Evolutionary conservation across 305 asterid genomes (phyloP), one percentile per base, ranked within the genome.

Genomic region (Striga hermonthica): DNA sequence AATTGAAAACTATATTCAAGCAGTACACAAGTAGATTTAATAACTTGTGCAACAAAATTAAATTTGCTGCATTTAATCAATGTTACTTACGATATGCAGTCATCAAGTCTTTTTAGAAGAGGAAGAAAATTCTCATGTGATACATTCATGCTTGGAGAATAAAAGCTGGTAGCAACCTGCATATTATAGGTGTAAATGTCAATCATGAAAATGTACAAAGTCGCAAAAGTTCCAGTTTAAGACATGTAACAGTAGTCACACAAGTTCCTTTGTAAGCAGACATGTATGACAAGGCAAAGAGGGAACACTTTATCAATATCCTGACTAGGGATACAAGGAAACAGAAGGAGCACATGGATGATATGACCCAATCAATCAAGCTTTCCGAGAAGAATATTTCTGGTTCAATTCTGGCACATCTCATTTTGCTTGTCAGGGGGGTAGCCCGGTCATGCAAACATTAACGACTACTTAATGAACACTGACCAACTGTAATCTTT

Each of bases 101-200:
- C 96, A 62, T 94, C 99, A 57, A 94, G 96, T 73, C 90, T 86
- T 77, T 86, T 94, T 72, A 94, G 93, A 76, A 90, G 71, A 39
- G 95, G 96, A 57, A 94, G 97, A 79, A 94, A 94, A 80, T 81
- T 91, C 38, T 75, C 84, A 64, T 81, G 87, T 14, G 81, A 75
- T 50, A 88, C 95, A 74, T 76, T 91, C 96, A 90, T 94, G 77
- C 76, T 84, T 72, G 98, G 91, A 75, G 98, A 85, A 75, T 94
- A 80, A 81, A 94, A 94, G 76, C 87, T 81, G 79, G 95, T 85
- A 5, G 98, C 95, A 73, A 94, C 96, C 99, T 94, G 95, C 88
- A 84, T 9, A 72, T 22, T 22, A 22, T n/a, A 74, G n/a, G 68
- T 52, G 72, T 38, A 43, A 78, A 31, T 45, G 72, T 39, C 74